Conservation (phyloP, 768 basidiomycete species). For the Termitomyces sp. region DNA sequence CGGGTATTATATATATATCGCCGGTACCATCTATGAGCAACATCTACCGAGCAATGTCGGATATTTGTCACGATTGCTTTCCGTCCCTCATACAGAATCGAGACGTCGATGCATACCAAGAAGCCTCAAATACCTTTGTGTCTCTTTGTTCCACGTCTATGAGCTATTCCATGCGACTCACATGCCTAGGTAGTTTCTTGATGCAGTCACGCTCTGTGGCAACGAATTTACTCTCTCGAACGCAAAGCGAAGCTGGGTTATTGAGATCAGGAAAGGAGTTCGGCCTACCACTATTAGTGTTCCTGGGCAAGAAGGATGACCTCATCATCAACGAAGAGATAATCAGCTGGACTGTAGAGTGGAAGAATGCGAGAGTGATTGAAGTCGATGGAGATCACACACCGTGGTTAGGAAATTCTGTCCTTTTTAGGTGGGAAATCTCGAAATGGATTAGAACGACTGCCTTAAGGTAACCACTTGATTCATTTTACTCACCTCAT, state of each 20-base stretch:
- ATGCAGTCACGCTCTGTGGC: constrained; percentile 21
- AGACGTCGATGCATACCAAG: constrained; percentile 19
- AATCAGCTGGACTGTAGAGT: constrained; percentile 17
- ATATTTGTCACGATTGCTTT: constrained; percentile 12
- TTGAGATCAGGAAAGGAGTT: constrained; percentile 17
- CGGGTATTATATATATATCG: constrained; percentile 21
- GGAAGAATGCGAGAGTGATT: constrained; percentile 18
- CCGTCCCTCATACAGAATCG: constrained; percentile 12
- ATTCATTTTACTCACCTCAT: neutral
- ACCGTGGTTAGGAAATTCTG: constrained; percentile 20
- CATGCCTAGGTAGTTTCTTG: constrained; percentile 19
- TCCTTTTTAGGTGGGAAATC: constrained; percentile 17
- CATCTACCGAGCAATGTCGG: constrained; percentile 14
- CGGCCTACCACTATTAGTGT: constrained; percentile 19
- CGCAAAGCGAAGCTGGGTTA: constrained; percentile 19
- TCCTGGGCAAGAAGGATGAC: constrained; percentile 22
- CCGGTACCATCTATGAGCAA: constrained; percentile 22
- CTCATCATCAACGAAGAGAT: constrained; percentile 16
- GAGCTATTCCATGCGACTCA: constrained; percentile 12
- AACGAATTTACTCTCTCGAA: constrained; percentile 14
- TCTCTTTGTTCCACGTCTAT: constrained; percentile 12
- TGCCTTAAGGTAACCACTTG: constrained; percentile 7
- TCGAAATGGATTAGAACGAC: constrained; percentile 17
- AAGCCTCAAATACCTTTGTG: constrained; percentile 16
- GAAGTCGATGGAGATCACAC: constrained; percentile 25